Base-by-base conservation (phyloP, 2,329 filamentous ascomycete genomes). In the Aureobasidium sp. region DNA sequence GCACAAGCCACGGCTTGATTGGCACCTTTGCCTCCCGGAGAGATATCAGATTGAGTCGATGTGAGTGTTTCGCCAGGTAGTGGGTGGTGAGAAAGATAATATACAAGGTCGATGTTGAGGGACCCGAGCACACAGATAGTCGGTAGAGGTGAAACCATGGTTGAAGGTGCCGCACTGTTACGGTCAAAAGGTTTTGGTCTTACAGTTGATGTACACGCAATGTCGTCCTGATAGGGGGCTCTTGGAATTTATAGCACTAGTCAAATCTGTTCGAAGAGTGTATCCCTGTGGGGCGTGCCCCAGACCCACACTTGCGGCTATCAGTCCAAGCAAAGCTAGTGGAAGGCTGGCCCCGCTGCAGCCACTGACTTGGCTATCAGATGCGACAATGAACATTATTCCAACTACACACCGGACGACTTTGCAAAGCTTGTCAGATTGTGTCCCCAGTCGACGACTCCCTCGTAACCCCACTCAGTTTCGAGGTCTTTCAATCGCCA, bases 1-100 rank as follows among this genome's bases (percentile, higher is more conserved):
- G 91, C 92, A 80, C 91, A 94, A 29, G 94, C 94, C 16, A 97
- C 92, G 67, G 94, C 95, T 82, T 98, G 95, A 83, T 98, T 98
- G 68, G 94, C 94, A 69, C 95, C 96, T 82, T 98, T 98, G 66
- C 95, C 95, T 73, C 95, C 96, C 31, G 92, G 91, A 50, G 92
- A 94, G 42, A 91, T 93, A 74, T 86, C 86, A 81, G 97, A 97
- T 25, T 89, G 90, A 70, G 84, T 90, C 54, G 93, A 88, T 2
- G 93, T 95, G 61, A 98, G 86, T 4, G 95, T 98, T 81, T 98
- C 95, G 71, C 95, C 96, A 1, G 92, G 90, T 1, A 86, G 82
- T 1, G 95, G 95, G 69, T 97, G 89, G 69, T 95, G 93, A 5
- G 93, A 85, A 42, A 95, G 96, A 73, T 93, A 90, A 45, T 94